phyloP scores from a whole-genome alignment of 371 early-diverging fungal species.

The Sporodiniella umbellata region DNA sequence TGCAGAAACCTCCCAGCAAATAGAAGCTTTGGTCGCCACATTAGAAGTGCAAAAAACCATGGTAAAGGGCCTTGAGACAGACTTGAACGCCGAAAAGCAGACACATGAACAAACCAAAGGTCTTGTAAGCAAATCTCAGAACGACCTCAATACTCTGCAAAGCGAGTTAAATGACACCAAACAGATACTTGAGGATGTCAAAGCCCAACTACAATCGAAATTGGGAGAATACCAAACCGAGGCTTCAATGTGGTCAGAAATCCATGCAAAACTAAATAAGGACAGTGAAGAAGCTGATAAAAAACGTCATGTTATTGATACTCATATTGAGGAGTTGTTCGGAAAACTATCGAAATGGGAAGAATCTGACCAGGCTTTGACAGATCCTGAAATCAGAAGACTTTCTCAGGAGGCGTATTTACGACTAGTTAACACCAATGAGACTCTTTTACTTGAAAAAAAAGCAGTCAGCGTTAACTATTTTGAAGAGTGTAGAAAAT shows the following conservation, averaged over 20 bases:
- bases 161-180: neutral
- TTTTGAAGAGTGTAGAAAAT: slow-evolving; percentile 2
- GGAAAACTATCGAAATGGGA: neutral
- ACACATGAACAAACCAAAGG: slow-evolving; percentile 3
- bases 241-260: neutral
- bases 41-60: slow-evolving; percentile 25
- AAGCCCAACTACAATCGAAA: slow-evolving; percentile 1
- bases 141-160: slow-evolving; percentile 7
- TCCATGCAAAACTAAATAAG: slow-evolving; percentile 4
- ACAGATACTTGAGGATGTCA: neutral
- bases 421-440: slow-evolving; percentile 4
- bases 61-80: slow-evolving; percentile 15
- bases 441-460: slow-evolving; percentile 6
- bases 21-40: neutral
- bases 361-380: neutral
- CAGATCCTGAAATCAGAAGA: neutral
- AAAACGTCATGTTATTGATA: neutral
- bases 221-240: neutral
- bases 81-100: slow-evolving; percentile 8
- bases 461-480: slow-evolving; percentile 6
- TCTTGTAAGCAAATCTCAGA: slow-evolving; percentile 1
- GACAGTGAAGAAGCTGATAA: neutral
- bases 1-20: slow-evolving; percentile 4
- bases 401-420: neutral
- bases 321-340: neutral